Percentiles rank a stretch among this genome's conserved stretches.
Evolutionary conservation across 140 eudicot genomes (phyloP).

Genomic region (Erigeron philadelphicus): DNA sequence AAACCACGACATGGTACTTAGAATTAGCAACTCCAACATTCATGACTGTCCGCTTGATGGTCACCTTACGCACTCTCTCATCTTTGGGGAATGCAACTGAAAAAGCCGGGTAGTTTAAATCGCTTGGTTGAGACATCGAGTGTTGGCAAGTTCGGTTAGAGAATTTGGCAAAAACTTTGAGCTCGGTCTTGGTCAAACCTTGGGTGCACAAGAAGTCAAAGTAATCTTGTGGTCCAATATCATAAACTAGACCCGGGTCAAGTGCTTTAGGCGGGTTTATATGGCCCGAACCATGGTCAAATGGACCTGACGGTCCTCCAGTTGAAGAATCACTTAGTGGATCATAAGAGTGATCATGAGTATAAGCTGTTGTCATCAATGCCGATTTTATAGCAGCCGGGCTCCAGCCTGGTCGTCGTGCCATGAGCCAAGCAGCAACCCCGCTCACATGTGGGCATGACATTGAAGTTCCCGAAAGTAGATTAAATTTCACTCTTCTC

Average conservation of each 20-base stretch:
- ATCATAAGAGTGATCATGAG: not conserved
- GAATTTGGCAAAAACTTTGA: slow-evolving; percentile 18
- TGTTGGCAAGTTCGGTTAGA: slow-evolving; percentile 23
- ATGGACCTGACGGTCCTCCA: not conserved
- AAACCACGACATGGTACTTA: slow-evolving; percentile 20
- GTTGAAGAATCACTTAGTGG: slow-evolving; percentile 1
- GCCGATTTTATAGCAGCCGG: slow-evolving; percentile 23
- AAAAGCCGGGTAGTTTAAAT: slow-evolving; percentile 37
- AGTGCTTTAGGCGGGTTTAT: slow-evolving; percentile 35
- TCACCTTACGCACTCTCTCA: not conserved
- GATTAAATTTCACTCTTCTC: slow-evolving; percentile 20
- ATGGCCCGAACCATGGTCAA: slow-evolving; percentile 35
- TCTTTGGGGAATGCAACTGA: slow-evolving; percentile 18
- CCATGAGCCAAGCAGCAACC: slow-evolving; percentile 29
- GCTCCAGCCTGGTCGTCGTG: slow-evolving; percentile 33
- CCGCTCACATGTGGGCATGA: slow-evolving; percentile 33
- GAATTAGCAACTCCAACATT: slow-evolving; percentile 32
- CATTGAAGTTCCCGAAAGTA: slow-evolving; percentile 36
- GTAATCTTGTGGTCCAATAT: slow-evolving; percentile 35
- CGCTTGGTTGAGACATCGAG: slow-evolving; percentile 15
- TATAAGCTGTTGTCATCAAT: slow-evolving; percentile 16
- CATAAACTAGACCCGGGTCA: slow-evolving; percentile 42
- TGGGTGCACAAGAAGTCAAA: slow-evolving; percentile 35
- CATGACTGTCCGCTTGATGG: slow-evolving; percentile 33
- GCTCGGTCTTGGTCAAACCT: slow-evolving; percentile 9